A percentile compares a stretch with the other conserved stretches of the same genome.
Evolutionary conservation across 2,329 filamentous ascomycete genomes (phyloP).

Genomic region (Epichloe hybrida): DNA sequence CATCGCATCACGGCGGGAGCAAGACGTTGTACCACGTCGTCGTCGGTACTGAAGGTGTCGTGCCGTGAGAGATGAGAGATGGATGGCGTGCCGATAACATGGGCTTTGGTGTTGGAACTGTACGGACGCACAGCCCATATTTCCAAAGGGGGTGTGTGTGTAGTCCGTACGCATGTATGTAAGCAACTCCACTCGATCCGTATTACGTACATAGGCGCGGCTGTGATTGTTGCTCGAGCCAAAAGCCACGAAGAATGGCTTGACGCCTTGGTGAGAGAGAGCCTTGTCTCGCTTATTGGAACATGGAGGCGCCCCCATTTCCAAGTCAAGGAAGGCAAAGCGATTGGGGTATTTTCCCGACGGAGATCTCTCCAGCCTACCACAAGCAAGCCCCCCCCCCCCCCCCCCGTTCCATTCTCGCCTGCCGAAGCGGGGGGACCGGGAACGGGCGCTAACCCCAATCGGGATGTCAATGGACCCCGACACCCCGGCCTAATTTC

Average conservation of each 20-base stretch:
- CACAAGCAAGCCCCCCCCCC: not conserved
- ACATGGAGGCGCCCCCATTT: no score
- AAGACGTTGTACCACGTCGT: slow-evolving; percentile 1
- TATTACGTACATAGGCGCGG: not conserved
- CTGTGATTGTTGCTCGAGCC: not conserved
- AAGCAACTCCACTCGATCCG: not conserved
- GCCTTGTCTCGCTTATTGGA: no score
- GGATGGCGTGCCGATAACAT: not conserved
- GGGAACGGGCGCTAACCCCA: slow-evolving; percentile 16
- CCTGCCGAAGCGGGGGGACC: slow-evolving; percentile 1
- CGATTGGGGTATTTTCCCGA: not conserved
- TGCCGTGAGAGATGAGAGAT: no score
- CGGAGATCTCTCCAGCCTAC: not conserved
- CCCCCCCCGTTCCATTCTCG: not conserved
- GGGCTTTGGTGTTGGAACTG: not conserved
- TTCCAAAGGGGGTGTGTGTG: not conserved
- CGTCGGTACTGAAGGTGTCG: not conserved
- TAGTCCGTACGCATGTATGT: not conserved
- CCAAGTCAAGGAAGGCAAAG: not conserved
- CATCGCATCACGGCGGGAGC: not conserved
- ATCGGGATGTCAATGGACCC: slow-evolving; percentile 14
- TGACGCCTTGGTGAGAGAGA: not conserved
- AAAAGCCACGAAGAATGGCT: not conserved
- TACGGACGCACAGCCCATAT: not conserved
- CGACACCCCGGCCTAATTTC: slow-evolving; percentile 9